Evolutionary conservation across 257 asterid genomes (phyloP).

Genomic region (Parsonsia alboflavescens): DNA sequence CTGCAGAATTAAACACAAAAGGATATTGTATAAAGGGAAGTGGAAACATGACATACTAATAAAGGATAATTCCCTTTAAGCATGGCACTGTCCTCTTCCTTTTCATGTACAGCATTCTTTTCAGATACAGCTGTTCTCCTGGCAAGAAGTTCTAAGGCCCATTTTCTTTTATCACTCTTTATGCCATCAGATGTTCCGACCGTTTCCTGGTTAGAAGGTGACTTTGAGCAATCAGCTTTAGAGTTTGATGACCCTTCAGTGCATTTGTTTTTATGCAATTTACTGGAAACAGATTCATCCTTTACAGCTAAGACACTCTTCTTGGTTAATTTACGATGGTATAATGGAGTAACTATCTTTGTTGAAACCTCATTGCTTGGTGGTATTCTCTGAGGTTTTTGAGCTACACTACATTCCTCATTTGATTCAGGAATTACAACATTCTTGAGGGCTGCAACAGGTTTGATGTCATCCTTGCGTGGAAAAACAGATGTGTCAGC

Average conservation of each 20-base stretch:
- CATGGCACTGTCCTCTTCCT: slow-evolving; percentile 45
- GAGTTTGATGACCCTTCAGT: slow-evolving; percentile 29
- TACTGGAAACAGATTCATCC: slow-evolving; percentile 37
- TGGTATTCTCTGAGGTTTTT: slow-evolving; percentile 29
- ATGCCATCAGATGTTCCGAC: slow-evolving; percentile 34
- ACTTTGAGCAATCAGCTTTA: slow-evolving; percentile 26
- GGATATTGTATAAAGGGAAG: slow-evolving; percentile 20
- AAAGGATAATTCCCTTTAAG: slow-evolving; percentile 66
- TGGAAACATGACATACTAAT: slow-evolving; percentile 41
- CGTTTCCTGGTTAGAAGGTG: slow-evolving; percentile 40
- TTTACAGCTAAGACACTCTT: slow-evolving; percentile 33
- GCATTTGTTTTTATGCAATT: slow-evolving; percentile 31
- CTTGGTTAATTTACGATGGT: slow-evolving; percentile 35
- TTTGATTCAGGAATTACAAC: slow-evolving; percentile 30
- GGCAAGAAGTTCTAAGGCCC: slow-evolving; percentile 95
- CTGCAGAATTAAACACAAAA: slow-evolving; percentile 15
- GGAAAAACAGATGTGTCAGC: slow-evolving; percentile 89
- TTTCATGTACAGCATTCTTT: slow-evolving; percentile 48
- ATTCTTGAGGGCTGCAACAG: slow-evolving; percentile 41
- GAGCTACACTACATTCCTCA: slow-evolving; percentile 30
- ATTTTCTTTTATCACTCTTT: slow-evolving; percentile 75
- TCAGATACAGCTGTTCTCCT: slow-evolving; percentile 60
- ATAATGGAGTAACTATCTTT: slow-evolving; percentile 22
- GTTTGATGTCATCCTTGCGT: slow-evolving; percentile 69
- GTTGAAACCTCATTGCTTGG: slow-evolving; percentile 23